phyloP scores from a whole-genome alignment of 352 stramenopile species.

The Globisporangium ultimum region DNA sequence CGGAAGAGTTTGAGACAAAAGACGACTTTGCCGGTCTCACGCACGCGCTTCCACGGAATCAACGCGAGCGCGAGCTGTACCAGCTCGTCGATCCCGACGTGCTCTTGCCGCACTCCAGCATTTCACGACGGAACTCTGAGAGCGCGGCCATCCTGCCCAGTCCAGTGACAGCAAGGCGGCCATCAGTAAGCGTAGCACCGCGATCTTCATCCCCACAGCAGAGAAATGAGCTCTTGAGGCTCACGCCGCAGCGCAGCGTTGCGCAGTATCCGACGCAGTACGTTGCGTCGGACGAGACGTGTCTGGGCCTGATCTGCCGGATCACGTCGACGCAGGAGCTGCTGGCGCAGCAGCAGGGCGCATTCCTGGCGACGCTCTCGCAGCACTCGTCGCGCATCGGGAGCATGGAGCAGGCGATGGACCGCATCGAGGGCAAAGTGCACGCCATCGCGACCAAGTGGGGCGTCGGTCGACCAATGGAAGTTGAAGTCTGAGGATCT shows the following conservation, averaged over 20 bases:
- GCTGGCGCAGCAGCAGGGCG: slow-evolving; percentile 48
- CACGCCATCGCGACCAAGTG: neutral
- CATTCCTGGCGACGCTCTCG: slow-evolving; percentile 34
- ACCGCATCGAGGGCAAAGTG: slow-evolving; percentile 41
- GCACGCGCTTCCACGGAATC: slow-evolving; percentile 2
- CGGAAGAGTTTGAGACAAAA: slow-evolving; percentile 43
- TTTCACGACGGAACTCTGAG: slow-evolving; percentile 4
- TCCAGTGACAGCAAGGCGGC: too few species aligned
- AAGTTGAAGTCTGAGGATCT: too few species aligned
- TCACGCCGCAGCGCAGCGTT: neutral
- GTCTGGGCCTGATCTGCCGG: slow-evolving; percentile 51
- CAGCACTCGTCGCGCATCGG: slow-evolving; percentile 51
- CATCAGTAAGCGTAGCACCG: too few species aligned
- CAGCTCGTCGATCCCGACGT: slow-evolving; percentile 31
- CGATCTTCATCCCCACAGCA: neutral
- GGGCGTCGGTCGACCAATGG: too few species aligned
- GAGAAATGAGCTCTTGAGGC: neutral
- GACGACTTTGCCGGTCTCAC: slow-evolving; percentile 19
- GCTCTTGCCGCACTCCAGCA: slow-evolving; percentile 7
- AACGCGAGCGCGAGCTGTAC: slow-evolving; percentile 16
- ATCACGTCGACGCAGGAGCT: slow-evolving; percentile 70
- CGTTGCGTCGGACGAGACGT: slow-evolving; percentile 12
- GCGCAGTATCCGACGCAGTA: neutral
- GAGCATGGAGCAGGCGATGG: slow-evolving; percentile 44
- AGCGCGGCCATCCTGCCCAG: neutral